Base-by-base conservation (phyloP, 306 rosid genomes). In the Medicago arabica region DNA sequence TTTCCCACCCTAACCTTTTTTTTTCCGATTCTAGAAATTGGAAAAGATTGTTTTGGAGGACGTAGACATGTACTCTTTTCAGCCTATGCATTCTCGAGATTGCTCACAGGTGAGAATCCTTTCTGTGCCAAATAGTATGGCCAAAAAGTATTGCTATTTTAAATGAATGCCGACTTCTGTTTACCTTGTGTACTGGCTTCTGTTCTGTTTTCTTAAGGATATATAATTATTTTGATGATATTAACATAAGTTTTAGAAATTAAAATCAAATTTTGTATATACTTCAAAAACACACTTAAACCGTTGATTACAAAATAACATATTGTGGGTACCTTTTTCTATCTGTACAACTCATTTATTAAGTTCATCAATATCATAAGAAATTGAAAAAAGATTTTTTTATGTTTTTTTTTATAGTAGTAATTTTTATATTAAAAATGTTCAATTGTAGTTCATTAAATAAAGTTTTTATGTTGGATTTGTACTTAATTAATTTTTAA, bases 81-180 rank as follows among this genome's bases (percentile, higher is more conserved):
- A 86, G 77, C 96, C 98, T 71, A 92, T 90, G 96, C 97, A 92
- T 81, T 77, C 91, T 69, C 86, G 89, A 58, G 98, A 90, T 83
- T 95, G 98, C 82, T 72, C 90, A 58, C 98, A 89, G 97, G 98
- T 95, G 80, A 18, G 50, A 23, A 44, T 25, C 62, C 41, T 72
- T 54, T 12, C 18, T 72, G 18, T 18, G 60, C 39, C 38, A 25
- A 50, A n/a, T 59, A 28, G 16, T 49, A 58, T 59, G 40, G 28
- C 66, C 28, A 54, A 49, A 51, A 75, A 23, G 40, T 54, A 41
- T 69, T 62, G 10, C 46, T 53, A 14, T 61, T 69, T 68, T 43
- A 23, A 57, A 40, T 10, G 28, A 57, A 31, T 21, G 31, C 18
- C 0, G 17, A 17, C 36, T 41, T 66, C 53, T 43, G 38, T 19